Evolutionary conservation across 805 yeast species (phyloP).

Genomic region (Tetrapisispora pingtungensis): DNA sequence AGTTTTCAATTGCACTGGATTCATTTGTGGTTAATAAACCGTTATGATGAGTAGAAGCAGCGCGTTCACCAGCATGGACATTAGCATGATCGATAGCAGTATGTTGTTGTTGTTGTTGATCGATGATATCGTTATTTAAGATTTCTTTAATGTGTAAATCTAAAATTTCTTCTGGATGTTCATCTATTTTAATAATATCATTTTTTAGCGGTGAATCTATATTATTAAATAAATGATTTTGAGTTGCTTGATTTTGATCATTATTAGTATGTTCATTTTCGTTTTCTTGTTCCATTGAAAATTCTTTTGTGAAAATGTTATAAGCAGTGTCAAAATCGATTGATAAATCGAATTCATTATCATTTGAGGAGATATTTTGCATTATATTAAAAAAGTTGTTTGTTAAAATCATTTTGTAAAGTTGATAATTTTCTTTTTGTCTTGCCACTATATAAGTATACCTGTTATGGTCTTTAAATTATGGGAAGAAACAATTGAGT

Average conservation of each 20-base stretch:
- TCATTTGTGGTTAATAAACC: conserved; percentile 23
- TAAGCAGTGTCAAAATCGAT: conserved; percentile 6
- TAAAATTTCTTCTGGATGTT: not conserved
- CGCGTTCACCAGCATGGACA: no score
- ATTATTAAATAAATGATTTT: not conserved
- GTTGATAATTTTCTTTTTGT: no score
- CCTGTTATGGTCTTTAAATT: no score
- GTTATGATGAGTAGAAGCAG: not conserved
- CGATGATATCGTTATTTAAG: not conserved
- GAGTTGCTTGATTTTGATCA: not conserved
- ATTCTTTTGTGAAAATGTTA: conserved; percentile 3
- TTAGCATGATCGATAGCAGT: no score
- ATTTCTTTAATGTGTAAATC: conserved; percentile 1
- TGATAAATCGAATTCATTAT: conserved; percentile 4
- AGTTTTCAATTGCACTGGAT: conserved; percentile 26
- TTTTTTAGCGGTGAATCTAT: not conserved
- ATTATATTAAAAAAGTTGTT: not conserved
- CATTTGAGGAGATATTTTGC: not conserved
- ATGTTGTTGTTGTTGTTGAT: not conserved
- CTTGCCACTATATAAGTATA: no score
- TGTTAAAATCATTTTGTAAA: no score
- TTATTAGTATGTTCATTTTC: not conserved
- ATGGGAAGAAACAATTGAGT: no score
- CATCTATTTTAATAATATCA: not conserved
- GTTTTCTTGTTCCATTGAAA: not conserved